Base-by-base conservation (phyloP, 192 early-diverging fungal species). In the Coemansia sp. region DNA sequence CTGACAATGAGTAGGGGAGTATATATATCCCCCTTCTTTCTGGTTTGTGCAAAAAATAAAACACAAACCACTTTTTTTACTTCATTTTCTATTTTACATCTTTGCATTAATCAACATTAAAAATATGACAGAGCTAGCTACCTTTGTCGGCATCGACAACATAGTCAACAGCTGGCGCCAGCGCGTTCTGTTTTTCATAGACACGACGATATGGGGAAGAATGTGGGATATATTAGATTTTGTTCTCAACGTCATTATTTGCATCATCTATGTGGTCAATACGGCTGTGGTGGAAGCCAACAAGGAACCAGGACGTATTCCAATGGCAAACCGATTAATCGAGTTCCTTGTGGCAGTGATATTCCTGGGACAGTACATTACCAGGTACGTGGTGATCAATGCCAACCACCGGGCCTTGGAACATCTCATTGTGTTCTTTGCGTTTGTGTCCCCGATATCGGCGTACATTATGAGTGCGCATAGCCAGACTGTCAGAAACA, bases 141-240 rank as follows among this genome's bases (percentile, higher is more conserved):
- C 75, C 3, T 79, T 79, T 68, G 65, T 79, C 15, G 62, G 65
- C 1, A 53, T 79, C 22, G 75, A 79, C 59, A 79, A 55, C 22
- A 54, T 79, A 23, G 75, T 79, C 42, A 79, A 79, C 23, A 69
- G 77, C 23, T 80, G 77, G 77, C 67, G 77, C 9, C 69, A 77
- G 50, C 62, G 68, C 2, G 57, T 73, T 14, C 37, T 72, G 10
- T 82, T 78, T 45, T 71, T 63, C 41, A 63, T 82, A 4, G 81
- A 82, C 55, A 77, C 70, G 2, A 71, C 68, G 9, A 48, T 70
- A 25, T 72, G 71, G 72, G 81, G 81, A 5, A 38, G 63, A 11
- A 53, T 82, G 45, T 83, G 81, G 81, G 81, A 79, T 15, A 15
- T 72, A 11, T 14, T 64, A 0, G 81, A 83, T 36, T 72, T 74